Base-by-base conservation (phyloP, 805 yeast genomes). In the Candida dendrica region DNA sequence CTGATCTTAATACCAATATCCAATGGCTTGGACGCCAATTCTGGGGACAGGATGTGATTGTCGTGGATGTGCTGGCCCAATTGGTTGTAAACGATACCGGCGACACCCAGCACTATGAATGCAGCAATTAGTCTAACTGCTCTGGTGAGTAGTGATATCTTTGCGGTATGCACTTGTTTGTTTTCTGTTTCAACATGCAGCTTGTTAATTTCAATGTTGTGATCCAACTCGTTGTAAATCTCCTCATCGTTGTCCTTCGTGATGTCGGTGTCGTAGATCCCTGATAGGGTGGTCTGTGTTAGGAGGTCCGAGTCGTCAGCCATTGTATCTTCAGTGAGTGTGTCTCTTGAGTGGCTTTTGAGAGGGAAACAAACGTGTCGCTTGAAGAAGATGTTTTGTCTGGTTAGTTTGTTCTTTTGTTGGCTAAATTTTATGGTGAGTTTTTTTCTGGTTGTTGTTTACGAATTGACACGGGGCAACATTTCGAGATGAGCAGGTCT, bases 41-140 rank as follows among this genome's bases (percentile, higher is more conserved):
- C 58, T 11, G 65, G 63, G 15, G 64, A 71, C 34, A 66, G 62
- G 37, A 67, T 65, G 48, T 74, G 80, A 41, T 69, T 70, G 47
- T 63, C 73, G 55, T 75, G 76, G 42, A 79, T 63, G 48, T 75
- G 75, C 41, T 65, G 69, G 10, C 77, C 69, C 33, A 79, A 58
- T 46, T 66, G 74, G 52, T 78, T 73, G 56, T 77, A 79, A 7
- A 73, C 50, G 39, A 69, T 72, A 10, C 86, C 84, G 24, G 73
- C 65, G 4, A 60, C 43, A 9, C 75, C 67, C 22, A 72, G 50
- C 3, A 61, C 41, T 2, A 48, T 17, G 4, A 52, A 27, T 11
- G 56, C 51, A 15, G 43, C 3, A 6, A 39, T 24, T 2, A 32
- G 4, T 17, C 10, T 32, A 9, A 17, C 9, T 18, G 15, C 4